Evolutionary conservation across 2,329 filamentous ascomycete species (phyloP).

Genomic region (Microcera coccophila): DNA sequence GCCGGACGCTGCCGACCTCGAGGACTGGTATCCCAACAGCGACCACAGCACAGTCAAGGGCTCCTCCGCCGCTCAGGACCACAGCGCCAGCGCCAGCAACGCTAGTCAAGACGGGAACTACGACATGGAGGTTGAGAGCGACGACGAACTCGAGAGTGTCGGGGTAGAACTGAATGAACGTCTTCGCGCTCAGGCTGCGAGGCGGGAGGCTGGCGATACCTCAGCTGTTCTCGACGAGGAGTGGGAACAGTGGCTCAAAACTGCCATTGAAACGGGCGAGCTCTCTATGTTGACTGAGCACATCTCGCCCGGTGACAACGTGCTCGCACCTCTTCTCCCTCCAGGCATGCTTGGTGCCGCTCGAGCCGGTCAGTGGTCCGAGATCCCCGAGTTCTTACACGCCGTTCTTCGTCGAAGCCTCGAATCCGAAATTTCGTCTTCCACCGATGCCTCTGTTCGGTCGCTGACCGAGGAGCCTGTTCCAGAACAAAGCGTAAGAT

Average conservation of each 20-base stretch:
- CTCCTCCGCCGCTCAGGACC: neutral
- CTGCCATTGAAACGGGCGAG: slow-evolving; percentile 61
- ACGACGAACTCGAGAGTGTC: slow-evolving; percentile 51
- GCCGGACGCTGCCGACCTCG: slow-evolving; percentile 47
- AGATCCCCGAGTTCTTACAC: slow-evolving; percentile 55
- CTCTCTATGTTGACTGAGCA: slow-evolving; percentile 46
- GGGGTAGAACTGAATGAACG: slow-evolving; percentile 61
- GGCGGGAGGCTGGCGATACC: slow-evolving; percentile 57
- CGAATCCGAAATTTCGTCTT: slow-evolving; percentile 33
- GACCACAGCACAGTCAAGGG: neutral
- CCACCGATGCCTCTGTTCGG: slow-evolving; percentile 10
- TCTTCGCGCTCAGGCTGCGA: slow-evolving; percentile 60
- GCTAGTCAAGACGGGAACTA: slow-evolving; percentile 1
- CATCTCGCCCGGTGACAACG: slow-evolving; percentile 21
- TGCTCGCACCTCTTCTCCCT: slow-evolving; percentile 43
- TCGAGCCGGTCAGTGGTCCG: slow-evolving; percentile 54
- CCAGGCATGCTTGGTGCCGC: slow-evolving; percentile 52
- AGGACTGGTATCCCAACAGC: slow-evolving; percentile 3
- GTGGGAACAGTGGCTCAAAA: slow-evolving; percentile 73
- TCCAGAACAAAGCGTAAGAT: slow-evolving; percentile 14
- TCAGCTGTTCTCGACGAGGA: slow-evolving; percentile 62
- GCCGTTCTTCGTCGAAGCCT: slow-evolving; percentile 48
- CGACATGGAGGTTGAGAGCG: slow-evolving; percentile 48
- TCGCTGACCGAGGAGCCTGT: slow-evolving; percentile 14
- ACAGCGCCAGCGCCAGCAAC: too few relatives aligned